Evolutionary conservation across 495 filamentous ascomycete genomes (phyloP).

Genomic region (Aspergillus panamensis): DNA sequence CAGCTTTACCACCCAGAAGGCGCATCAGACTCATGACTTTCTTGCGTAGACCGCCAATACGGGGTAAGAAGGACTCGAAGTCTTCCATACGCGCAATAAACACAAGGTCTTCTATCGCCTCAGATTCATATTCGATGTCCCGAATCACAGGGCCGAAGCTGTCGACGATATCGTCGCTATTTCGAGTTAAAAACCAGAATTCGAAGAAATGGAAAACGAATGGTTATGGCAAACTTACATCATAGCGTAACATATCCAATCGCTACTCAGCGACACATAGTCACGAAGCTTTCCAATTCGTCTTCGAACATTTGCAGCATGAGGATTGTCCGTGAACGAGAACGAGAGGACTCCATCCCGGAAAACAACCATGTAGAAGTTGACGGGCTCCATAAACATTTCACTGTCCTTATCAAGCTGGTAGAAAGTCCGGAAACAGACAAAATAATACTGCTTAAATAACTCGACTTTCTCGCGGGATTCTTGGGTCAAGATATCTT

Average conservation of each 20-base stretch:
- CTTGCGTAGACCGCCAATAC: constrained; percentile 86
- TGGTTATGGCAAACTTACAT: constrained; percentile 60
- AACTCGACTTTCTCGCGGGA: constrained; percentile 97
- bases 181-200: constrained; percentile 11
- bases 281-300: constrained; percentile 90
- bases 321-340: constrained; percentile 78
- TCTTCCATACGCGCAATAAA: constrained; percentile 88
- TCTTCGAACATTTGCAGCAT: constrained; percentile 83
- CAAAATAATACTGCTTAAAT: constrained; percentile 95
- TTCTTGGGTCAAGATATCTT: constrained; percentile 93
- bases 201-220: not conserved
- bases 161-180: constrained; percentile 93
- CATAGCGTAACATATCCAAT: constrained; percentile 99
- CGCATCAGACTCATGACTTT: constrained; percentile 92
- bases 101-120: constrained; percentile 90
- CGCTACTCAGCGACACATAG: constrained; percentile 85
- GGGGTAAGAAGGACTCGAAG: constrained; percentile 76
- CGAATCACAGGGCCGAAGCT: constrained; percentile 86
- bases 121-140: constrained; percentile 81
- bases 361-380: constrained; percentile 96
- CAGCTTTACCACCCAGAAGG: constrained; percentile 90
- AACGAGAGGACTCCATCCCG: constrained; percentile 93
- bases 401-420: constrained; percentile 76
- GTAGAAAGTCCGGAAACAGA: constrained; percentile 91
- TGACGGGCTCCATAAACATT: constrained; percentile 80